phyloP scores from a whole-genome alignment of 495 filamentous ascomycete species.

The Hypoxylon perforatum region DNA sequence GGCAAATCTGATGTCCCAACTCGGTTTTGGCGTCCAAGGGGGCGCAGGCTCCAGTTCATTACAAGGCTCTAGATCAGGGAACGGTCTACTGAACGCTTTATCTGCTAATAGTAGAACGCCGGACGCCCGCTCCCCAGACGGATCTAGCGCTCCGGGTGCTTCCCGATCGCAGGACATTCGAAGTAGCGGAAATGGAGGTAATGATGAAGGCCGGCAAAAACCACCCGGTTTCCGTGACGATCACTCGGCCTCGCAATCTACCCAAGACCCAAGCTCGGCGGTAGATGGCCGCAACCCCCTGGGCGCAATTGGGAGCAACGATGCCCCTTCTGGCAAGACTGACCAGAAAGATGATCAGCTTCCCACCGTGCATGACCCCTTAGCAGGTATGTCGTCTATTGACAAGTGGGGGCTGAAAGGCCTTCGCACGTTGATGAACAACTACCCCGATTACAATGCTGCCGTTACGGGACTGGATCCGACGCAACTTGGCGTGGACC shows the following conservation, averaged over 20 bases:
- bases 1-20: constrained; percentile 70
- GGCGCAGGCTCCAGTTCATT: constrained; percentile 44
- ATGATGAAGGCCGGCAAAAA: constrained; percentile 57
- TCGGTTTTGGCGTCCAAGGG: constrained; percentile 68
- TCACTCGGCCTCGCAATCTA: constrained; percentile 47
- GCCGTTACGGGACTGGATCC: constrained; percentile 84
- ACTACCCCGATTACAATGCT: constrained; percentile 78
- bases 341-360: constrained; percentile 52
- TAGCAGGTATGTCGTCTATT: constrained; percentile 79
- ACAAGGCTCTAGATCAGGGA: constrained; percentile 53
- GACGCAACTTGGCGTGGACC: constrained; percentile 78
- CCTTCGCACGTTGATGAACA: constrained; percentile 79
- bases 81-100: constrained; percentile 68
- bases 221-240: constrained; percentile 56
- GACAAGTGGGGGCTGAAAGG: constrained; percentile 87
- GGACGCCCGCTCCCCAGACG: constrained; percentile 55
- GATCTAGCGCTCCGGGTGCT: constrained; percentile 40
- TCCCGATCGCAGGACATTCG: constrained; percentile 55
- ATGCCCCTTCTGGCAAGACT: constrained; percentile 51
- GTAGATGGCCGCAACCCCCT: constrained; percentile 50
- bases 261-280: constrained; percentile 46
- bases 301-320: constrained; percentile 58
- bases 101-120: constrained; percentile 60
- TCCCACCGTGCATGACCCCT: constrained; percentile 62
- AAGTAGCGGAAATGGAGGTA: constrained; percentile 45